A percentile compares a stretch with the other conserved stretches of the same genome.
These are phyloP conservation scores for Trametes sanguinea DNA, from an alignment of 768 basidiomycete species.

Conservation along the genomic window DNA sequence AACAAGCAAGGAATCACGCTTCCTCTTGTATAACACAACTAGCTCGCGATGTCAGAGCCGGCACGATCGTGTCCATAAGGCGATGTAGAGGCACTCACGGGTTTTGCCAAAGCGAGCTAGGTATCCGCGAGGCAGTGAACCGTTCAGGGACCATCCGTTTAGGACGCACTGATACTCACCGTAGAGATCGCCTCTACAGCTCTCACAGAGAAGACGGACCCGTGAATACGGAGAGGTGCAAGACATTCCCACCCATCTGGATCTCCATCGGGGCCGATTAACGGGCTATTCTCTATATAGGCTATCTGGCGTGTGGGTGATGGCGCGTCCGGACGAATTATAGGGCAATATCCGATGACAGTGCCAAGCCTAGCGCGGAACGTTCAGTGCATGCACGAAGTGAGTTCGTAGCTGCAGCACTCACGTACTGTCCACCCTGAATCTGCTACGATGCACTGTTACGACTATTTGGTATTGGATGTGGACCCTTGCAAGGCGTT, in stretches of 20 bases:
- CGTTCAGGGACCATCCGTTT: not conserved
- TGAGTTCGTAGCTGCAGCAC: not conserved
- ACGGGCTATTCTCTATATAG: conserved; percentile 26
- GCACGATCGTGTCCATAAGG: not conserved
- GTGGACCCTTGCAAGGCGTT: conserved; percentile 22
- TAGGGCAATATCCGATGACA: conserved; percentile 25
- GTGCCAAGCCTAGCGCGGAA: conserved; percentile 21
- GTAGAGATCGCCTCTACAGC: conserved; percentile 22
- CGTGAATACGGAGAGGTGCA: conserved; percentile 20
- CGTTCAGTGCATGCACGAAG: not conserved
- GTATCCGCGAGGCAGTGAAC: not conserved
- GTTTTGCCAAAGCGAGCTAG: conserved; percentile 25
- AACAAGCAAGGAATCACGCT: conserved; percentile 24
- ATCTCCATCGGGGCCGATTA: conserved; percentile 31
- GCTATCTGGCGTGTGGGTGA: conserved; percentile 29
- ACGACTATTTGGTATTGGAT: conserved; percentile 28
- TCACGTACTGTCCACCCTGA: conserved; percentile 26
- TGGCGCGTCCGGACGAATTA: conserved; percentile 23
- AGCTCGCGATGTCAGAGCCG: not conserved
- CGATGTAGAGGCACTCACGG: conserved; percentile 12
- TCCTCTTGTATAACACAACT: conserved; percentile 30
- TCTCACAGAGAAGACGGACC: conserved; percentile 27
- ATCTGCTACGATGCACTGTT: conserved; percentile 21
- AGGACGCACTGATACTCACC: conserved; percentile 16
- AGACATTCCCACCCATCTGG: conserved; percentile 31